A percentile compares a stretch with the other conserved stretches of the same genome.
Conservation (phyloP, 106 monocot species). For the Dendrobium chrysotoxum region DNA sequence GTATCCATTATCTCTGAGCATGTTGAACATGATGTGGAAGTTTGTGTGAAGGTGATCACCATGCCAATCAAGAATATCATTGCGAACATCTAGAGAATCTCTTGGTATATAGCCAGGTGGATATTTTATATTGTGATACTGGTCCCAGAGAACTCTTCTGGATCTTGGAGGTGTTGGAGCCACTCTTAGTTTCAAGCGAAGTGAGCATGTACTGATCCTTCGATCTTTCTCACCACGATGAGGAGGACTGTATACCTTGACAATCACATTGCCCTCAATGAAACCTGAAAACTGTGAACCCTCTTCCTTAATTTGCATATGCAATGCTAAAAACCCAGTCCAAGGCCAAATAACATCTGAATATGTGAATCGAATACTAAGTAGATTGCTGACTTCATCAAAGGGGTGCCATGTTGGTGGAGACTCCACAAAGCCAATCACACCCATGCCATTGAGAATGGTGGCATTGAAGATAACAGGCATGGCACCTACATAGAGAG, state of each 20-base stretch:
- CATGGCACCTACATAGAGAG: slow-evolving; percentile 91
- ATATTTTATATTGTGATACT: slow-evolving; percentile 95
- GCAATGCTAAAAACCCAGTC: slow-evolving; percentile 85
- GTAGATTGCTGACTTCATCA: slow-evolving; percentile 85
- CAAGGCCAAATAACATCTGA: slow-evolving; percentile 98
- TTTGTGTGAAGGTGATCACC: slow-evolving; percentile 99
- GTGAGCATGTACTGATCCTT: slow-evolving; percentile 56
- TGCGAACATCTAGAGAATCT: slow-evolving; percentile 95
- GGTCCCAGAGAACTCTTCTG: slow-evolving; percentile 86
- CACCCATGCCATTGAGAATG: slow-evolving; percentile 95
- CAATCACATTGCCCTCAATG: slow-evolving; percentile 74
- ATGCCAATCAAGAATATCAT: slow-evolving; percentile 99
- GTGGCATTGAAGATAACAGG: slow-evolving; percentile 96
- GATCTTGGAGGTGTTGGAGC: slow-evolving; percentile 75
- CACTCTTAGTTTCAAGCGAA: slow-evolving; percentile 72
- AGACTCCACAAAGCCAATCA: slow-evolving; percentile 66
- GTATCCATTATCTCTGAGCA: slow-evolving; percentile 86
- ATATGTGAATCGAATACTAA: slow-evolving; percentile 79
- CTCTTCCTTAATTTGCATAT: slow-evolving; percentile 96
- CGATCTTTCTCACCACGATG: slow-evolving; percentile 27
- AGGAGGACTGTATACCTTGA: slow-evolving; percentile 60
- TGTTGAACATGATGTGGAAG: slow-evolving; percentile 91
- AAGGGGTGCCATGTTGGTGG: slow-evolving; percentile 77
- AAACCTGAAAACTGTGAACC: slow-evolving; percentile 74
- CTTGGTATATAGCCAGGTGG: slow-evolving; percentile 98